Conservation (phyloP, 139 green algal species). For the Ettlia oleoabundans region DNA sequence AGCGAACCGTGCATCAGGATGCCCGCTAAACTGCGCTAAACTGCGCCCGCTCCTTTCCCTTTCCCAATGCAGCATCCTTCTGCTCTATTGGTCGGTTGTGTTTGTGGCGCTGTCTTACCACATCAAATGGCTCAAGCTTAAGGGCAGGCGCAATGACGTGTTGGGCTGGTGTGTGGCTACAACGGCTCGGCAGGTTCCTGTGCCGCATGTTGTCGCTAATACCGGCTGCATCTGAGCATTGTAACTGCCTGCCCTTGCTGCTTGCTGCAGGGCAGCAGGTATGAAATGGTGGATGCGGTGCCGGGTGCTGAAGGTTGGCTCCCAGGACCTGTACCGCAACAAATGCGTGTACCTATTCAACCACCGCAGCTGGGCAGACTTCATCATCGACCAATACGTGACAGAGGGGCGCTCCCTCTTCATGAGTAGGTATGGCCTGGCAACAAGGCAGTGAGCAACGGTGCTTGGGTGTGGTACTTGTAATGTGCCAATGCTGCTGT, state of each 20-base stretch:
- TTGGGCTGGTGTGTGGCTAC: conserved; percentile 72
- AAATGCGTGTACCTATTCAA: conserved; percentile 81
- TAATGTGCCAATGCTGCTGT: too few species aligned
- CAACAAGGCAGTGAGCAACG: too few species aligned
- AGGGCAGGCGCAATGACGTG: conserved; percentile 60
- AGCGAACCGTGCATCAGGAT: too few species aligned
- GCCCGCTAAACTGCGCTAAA: too few species aligned
- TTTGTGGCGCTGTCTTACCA: conserved; percentile 47
- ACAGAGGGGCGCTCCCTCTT: conserved; percentile 79
- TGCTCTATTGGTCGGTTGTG: conserved; percentile 73
- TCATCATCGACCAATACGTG: conserved; percentile 88
- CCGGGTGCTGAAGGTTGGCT: conserved; percentile 47
- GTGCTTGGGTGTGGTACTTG: too few species aligned
- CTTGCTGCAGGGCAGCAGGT: conserved; percentile 55
- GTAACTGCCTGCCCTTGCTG: too few species aligned
- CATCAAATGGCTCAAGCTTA: conserved; percentile 60
- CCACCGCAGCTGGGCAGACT: conserved; percentile 86
- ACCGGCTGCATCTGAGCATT: too few species aligned
- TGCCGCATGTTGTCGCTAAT: too few species aligned
- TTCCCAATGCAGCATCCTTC: conserved; percentile 20
- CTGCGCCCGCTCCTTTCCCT: neutral
- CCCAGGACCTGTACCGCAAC: conserved; percentile 53
- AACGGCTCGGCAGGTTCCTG: too few species aligned
- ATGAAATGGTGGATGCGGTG: conserved; percentile 54
- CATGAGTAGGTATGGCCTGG: too few species aligned